Evolutionary conservation across 179 eudicot species (phyloP), one percentile per base, ranked within the genome.

Genomic region (Drosera spatulata): DNA sequence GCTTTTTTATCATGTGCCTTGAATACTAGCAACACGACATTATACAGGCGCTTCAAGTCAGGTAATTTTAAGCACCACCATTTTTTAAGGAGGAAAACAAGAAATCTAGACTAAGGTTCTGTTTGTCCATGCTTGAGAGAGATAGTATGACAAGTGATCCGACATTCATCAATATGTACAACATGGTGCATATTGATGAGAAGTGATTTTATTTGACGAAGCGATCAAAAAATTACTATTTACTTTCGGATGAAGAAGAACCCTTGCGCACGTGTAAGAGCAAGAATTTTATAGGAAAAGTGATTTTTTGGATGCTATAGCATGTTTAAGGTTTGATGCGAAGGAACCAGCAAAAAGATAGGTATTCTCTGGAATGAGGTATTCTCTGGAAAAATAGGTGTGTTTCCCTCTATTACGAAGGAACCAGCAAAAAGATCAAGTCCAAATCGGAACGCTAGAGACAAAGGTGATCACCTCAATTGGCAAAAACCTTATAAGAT

Each of bases 281-380:
- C 22, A 65, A 69, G 11, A 58, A 37, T 38, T 69, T 66, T 12
- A 75, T 63, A 4, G 33, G 33, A 39, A 48, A 48, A 74, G 70
- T 70, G 3, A 66, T 74, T 70, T 74, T 39, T 22, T 64, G 13
- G 61, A 50, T 4, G 76, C 68, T 9, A 56, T 75, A n/a, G 67
- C 73, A 3, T 56, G 68, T 1, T 76, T 65, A 3, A 12, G 64
- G 13, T 71, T 48, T 68, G 68, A 64, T 54, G 37, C 15, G 0
- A 9, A 5, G 63, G 44, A 11, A 45, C 9, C 15, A 0, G 42
- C 6, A 4, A 58, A 40, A 10, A 52, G 53, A 15, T 58, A 59
- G 38, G n/a, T 44, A 1, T 66, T 66, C 39, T 41, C 37, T 0
- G 70, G 59, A 52, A 59, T 41, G 64, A 59, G 38, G 13, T 44